Evolutionary conservation across 1,284 basidiomycete species (phyloP).

Genomic region (Rhodotorula sp.): DNA sequence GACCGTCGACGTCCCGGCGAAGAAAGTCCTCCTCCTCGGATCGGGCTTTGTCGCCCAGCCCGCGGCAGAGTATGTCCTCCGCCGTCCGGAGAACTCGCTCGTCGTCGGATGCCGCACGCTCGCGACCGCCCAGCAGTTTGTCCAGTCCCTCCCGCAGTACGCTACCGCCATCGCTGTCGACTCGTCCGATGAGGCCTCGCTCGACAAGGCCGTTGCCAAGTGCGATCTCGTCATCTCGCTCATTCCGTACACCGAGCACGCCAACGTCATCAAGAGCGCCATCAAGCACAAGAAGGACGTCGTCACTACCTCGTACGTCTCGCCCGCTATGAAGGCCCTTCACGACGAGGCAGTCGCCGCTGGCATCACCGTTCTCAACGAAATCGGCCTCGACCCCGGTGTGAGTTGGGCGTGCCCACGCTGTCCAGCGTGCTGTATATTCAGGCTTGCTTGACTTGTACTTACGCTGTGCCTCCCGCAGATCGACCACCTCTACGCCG

Average conservation of each 20-base stretch:
- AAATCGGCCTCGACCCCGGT: constrained; percentile 95
- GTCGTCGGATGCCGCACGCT: constrained; percentile 90
- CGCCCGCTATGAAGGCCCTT: constrained; percentile 82
- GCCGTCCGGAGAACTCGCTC: constrained; percentile 75
- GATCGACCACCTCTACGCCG: constrained; percentile 90
- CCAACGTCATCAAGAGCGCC: constrained; percentile 86
- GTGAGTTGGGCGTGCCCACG: constrained; percentile 23
- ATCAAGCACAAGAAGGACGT: constrained; percentile 93
- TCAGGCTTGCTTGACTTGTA: constrained; percentile 5
- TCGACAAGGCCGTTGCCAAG: constrained; percentile 75
- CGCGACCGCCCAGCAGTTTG: constrained; percentile 66
- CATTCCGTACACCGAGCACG: constrained; percentile 93
- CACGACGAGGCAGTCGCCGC: constrained; percentile 80
- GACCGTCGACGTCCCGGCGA: constrained; percentile 44
- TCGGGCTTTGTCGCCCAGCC: constrained; percentile 94
- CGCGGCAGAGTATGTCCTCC: constrained; percentile 87
- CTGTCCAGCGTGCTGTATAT: constrained; percentile 18
- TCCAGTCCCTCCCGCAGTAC: constrained; percentile 65
- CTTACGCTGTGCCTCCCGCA: constrained; percentile 27
- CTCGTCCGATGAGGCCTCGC: constrained; percentile 67
- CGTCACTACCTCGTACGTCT: constrained; percentile 93
- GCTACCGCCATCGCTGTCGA: constrained; percentile 73
- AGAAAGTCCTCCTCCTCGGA: constrained; percentile 86
- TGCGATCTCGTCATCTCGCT: constrained; percentile 95
- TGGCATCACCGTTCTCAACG: constrained; percentile 94